Percentiles rank a stretch among this genome's conserved stretches.
Conservation (phyloP, 129 eudicot genomes). For the Flaveria linearis region DNA sequence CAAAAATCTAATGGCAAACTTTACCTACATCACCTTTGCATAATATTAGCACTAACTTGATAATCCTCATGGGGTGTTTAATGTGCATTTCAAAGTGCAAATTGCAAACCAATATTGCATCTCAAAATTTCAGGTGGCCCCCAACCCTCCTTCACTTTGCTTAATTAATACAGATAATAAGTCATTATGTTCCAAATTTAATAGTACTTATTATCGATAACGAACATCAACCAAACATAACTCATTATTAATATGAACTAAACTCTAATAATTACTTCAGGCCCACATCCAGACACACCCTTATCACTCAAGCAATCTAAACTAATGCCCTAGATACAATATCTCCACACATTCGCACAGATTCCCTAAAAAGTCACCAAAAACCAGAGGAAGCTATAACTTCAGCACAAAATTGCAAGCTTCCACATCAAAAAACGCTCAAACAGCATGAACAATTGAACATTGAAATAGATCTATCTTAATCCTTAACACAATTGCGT, state of each 20-base stretch:
- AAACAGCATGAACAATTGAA: slow-evolving; percentile 17
- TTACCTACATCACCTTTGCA: slow-evolving; percentile 10
- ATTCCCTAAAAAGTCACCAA: slow-evolving; percentile 4
- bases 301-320: slow-evolving; percentile 9
- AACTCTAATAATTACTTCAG: neutral
- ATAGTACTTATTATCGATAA: neutral
- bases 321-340: slow-evolving; percentile 2
- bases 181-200: neutral
- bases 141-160: slow-evolving; percentile 6
- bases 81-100: neutral
- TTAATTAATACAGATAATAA: neutral
- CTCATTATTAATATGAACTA: neutral
- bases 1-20: neutral
- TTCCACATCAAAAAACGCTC: neutral
- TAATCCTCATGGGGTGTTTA: neutral
- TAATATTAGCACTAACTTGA: neutral
- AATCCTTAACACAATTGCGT: neutral
- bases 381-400: slow-evolving; percentile 7
- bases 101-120: neutral
- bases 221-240: slow-evolving; percentile 8
- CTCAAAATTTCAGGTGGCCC: neutral
- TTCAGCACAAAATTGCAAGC: neutral
- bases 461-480: slow-evolving; percentile 20
- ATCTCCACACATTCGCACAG: slow-evolving; percentile 4
- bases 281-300: neutral